phyloP scores from a whole-genome alignment of 129 eudicot species.

The Helianthus tuberosus region DNA sequence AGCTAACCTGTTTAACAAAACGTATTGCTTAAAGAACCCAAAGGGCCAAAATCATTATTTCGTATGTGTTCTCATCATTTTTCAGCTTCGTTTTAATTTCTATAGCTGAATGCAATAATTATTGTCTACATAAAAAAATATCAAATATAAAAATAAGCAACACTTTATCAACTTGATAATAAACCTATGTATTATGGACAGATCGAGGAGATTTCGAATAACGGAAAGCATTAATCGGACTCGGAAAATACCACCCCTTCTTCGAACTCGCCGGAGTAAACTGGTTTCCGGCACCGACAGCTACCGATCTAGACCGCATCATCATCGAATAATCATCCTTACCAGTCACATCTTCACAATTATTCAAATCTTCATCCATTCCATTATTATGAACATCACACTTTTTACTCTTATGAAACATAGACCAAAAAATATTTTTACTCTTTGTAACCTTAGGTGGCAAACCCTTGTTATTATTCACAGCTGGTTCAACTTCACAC shows the following conservation, averaged over 20 bases:
- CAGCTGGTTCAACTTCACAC: not conserved
- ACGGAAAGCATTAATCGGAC: constrained; percentile 76
- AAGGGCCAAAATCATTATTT: too few relatives aligned
- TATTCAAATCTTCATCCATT: constrained; percentile 17
- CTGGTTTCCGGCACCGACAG: constrained; percentile 30
- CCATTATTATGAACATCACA: constrained; percentile 9
- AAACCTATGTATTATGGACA: constrained; percentile 39
- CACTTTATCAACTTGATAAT: too few relatives aligned
- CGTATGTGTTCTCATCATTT: too few relatives aligned
- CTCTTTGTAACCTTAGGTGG: constrained; percentile 18
- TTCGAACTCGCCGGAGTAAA: constrained; percentile 32
- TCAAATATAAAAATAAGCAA: too few relatives aligned
- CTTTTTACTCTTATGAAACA: constrained; percentile 52
- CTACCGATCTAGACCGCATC: constrained; percentile 64
- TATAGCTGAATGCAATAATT: too few relatives aligned
- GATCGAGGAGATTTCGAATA: constrained; percentile 51
- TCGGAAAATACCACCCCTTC: constrained; percentile 76
- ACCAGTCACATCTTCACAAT: constrained; percentile 12
- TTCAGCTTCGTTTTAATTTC: too few relatives aligned
- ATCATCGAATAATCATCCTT: constrained; percentile 41
- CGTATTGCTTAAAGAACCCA: too few relatives aligned
- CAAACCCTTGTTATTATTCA: constrained; percentile 2
- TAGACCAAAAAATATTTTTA: constrained; percentile 55
- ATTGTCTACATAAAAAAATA: too few relatives aligned
- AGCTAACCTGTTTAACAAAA: too few relatives aligned